Percentiles rank a stretch among this genome's conserved stretches.
Conservation (phyloP, 768 basidiomycete species). For the Suillus alpinus region DNA sequence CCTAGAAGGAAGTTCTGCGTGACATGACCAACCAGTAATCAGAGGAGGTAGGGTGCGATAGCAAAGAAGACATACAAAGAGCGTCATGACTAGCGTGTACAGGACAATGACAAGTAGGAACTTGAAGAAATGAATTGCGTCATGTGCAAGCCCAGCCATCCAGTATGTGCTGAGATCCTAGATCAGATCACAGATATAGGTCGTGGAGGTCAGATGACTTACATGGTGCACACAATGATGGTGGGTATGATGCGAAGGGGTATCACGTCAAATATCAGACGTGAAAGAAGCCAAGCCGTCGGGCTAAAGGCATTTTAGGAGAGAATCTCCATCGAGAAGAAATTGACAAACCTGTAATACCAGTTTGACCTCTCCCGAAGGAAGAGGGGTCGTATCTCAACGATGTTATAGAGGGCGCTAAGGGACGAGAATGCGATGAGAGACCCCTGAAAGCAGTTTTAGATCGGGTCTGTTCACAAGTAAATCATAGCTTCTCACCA, state of each 20-base stretch:
- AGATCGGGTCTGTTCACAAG: constrained; percentile 2
- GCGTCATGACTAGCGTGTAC: constrained; percentile 81
- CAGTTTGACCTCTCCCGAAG: constrained; percentile 81
- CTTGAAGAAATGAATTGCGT: constrained; percentile 89
- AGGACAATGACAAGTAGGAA: constrained; percentile 87
- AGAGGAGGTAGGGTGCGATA: neutral
- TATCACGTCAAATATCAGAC: constrained; percentile 85
- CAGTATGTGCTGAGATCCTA: constrained; percentile 67
- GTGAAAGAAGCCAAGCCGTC: constrained; percentile 86
- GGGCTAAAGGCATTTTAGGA: constrained; percentile 48
- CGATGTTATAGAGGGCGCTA: constrained; percentile 86
- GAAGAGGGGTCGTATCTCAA: constrained; percentile 83
- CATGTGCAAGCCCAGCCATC: constrained; percentile 88
- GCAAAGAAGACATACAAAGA: constrained; percentile 59
- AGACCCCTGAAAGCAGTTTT: constrained; percentile 55
- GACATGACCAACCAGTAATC: neutral
- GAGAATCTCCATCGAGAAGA: neutral
- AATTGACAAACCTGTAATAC: constrained; percentile 69
- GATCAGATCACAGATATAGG: constrained; percentile 6
- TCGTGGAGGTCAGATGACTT: constrained; percentile 23
- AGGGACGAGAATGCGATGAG: constrained; percentile 89
- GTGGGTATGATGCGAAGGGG: constrained; percentile 89
- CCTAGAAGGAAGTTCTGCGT: constrained; percentile 89
- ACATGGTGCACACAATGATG: constrained; percentile 83
- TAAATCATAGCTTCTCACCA: constrained; percentile 42